Conservation (phyloP, 148 eudicot genomes). For the Salicornia ramosissima region DNA sequence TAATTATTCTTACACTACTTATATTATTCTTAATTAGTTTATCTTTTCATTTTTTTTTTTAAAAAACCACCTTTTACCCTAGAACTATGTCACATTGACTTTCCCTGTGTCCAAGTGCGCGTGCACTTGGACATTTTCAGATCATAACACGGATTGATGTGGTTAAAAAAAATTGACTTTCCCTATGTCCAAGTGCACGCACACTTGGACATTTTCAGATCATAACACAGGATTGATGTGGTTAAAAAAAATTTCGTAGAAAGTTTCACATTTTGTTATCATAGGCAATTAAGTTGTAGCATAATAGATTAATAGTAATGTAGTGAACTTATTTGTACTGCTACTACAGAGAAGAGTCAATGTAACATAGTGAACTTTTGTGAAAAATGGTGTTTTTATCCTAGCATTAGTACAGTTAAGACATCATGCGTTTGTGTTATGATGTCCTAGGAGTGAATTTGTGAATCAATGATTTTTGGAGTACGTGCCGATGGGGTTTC, state of each 20-base stretch:
- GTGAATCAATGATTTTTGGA: too few relatives aligned
- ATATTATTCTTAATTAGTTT: not conserved
- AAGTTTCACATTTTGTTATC: too few relatives aligned
- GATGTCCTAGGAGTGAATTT: not conserved
- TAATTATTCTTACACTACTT: not conserved
- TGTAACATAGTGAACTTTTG: slow-evolving; percentile 10
- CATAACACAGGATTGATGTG: too few relatives aligned
- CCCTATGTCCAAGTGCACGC: slow-evolving; percentile 5
- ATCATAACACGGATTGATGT: not conserved
- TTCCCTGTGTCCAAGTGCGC: not conserved
- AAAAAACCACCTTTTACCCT: not conserved
- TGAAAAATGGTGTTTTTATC: not conserved
- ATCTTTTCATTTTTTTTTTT: too few relatives aligned
- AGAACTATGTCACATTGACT: slow-evolving; percentile 9
- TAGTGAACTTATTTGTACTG: not conserved
- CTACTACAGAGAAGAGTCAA: not conserved
- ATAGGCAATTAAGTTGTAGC: not conserved
- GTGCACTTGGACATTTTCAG: not conserved
- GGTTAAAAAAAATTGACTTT: not conserved
- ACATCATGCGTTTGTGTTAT: not conserved
- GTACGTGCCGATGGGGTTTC: too few relatives aligned
- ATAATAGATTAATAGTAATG: not conserved
- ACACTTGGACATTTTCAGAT: too few relatives aligned
- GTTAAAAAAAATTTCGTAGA: too few relatives aligned
- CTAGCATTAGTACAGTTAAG: not conserved